Evolutionary conservation across 805 yeast species (phyloP), one percentile per base, ranked within the genome.

Genomic region (Hanseniaspora singularis): DNA sequence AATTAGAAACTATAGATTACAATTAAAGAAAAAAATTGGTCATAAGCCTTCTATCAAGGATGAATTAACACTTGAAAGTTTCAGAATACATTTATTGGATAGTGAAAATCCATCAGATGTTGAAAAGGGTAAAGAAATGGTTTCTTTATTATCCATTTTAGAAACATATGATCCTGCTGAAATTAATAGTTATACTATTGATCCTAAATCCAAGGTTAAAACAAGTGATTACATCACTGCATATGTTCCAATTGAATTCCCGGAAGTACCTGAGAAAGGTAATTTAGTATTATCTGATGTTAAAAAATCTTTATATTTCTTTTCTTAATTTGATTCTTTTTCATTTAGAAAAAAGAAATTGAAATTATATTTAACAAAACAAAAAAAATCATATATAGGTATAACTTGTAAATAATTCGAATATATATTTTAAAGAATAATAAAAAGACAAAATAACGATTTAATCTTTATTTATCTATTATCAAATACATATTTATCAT

Each of bases 241-340:
- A 6, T 64, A 84, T 49, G 78, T 76, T 8, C 95, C 94, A 5
- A 68, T 86, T 55, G 64, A 61, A 37, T 67, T 86, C 52, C 94
- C 95, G 0, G 70, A 68, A 0, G 73, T 85, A 34, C 96, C 96
- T 12, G 66, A 71, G 41, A 79, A 74, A 61, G 98, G 96, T 42
- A 78, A 77, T 15, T 84, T 89, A 55, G 94, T 89, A 57, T 94
- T 89, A 31, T 64, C 67, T 33, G 73, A 72, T 49, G 80, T 88
- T 36, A 71, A 72, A 57, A 74, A 78, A 41, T 84, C 95, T 52
- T 70, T 71, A 27, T 89, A 89, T 63, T 89, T 89, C 71, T 89
- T 89, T 53, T 65, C 69, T 9, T 48, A 47, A n/a, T n/a, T n/a
- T n/a, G n/a, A n/a, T n/a, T n/a, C n/a, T n/a, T n/a, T n/a, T n/a